Percentiles rank a stretch among this genome's conserved stretches.
Conservation (phyloP, 2,329 filamentous ascomycete species). For the Uncinocarpus reesii region DNA sequence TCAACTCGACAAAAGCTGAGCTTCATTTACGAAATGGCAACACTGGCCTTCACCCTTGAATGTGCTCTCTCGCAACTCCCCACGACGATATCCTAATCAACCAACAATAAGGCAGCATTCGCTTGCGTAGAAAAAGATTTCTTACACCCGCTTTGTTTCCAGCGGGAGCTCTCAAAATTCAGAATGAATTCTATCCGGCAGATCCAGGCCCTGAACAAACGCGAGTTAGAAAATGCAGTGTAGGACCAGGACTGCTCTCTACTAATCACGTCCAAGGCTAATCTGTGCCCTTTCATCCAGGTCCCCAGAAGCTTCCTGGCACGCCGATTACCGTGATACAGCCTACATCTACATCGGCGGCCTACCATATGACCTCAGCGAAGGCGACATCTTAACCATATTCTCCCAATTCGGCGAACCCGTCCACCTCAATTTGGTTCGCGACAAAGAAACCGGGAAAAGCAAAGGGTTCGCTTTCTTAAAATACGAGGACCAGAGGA, state of each 20-base stretch:
- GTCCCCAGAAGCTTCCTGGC: conserved; percentile 81
- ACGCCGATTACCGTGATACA: conserved; percentile 93
- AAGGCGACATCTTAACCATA: conserved; percentile 91
- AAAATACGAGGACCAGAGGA: conserved; percentile 96
- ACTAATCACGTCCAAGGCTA: conserved; percentile 18
- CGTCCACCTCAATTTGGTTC: conserved; percentile 79
- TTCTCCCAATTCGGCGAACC: conserved; percentile 97
- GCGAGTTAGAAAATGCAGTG: conserved; percentile 82
- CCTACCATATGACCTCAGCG: conserved; percentile 80
- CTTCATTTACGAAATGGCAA: not conserved
- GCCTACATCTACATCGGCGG: conserved; percentile 96
- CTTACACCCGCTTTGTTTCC: not conserved
- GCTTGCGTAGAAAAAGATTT: no score
- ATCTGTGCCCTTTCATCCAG: conserved; percentile 37
- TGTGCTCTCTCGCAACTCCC: no score
- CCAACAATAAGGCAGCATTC: no score
- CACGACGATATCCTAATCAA: no score
- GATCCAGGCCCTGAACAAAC: conserved; percentile 86
- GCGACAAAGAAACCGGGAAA: conserved; percentile 94
- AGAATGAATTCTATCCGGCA: conserved; percentile 87
- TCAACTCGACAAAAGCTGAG: not conserved
- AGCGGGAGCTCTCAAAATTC: not conserved
- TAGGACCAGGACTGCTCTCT: conserved; percentile 35
- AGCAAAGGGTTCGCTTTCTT: conserved; percentile 90
- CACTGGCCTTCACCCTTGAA: no score